Evolutionary conservation across 768 basidiomycete genomes (phyloP).

Genomic region (Pleurotus sapidus): DNA sequence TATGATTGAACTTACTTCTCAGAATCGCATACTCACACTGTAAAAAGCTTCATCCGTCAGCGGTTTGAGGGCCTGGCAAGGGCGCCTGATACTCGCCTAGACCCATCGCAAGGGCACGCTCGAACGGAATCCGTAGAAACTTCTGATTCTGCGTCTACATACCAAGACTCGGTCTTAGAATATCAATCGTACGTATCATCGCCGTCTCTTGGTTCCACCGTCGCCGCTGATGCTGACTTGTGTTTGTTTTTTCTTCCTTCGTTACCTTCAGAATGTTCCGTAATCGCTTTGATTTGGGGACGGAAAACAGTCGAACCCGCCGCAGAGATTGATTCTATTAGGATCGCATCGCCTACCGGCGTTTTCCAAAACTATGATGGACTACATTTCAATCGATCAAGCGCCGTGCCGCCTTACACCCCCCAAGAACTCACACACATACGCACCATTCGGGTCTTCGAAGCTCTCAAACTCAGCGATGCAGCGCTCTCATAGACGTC

Average conservation of each 20-base stretch:
- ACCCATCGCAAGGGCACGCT: slow-evolving; percentile 8
- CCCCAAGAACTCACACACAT: slow-evolving; percentile 21
- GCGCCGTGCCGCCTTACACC: slow-evolving; percentile 19
- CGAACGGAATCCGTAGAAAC: slow-evolving; percentile 8
- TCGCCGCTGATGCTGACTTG: background rate
- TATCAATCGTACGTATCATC: slow-evolving; percentile 7
- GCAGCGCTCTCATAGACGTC: background rate
- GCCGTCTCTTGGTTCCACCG: background rate
- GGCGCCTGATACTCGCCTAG: background rate
- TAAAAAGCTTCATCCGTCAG: slow-evolving; percentile 18
- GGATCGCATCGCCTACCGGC: slow-evolving; percentile 5
- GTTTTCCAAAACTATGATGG: slow-evolving; percentile 13
- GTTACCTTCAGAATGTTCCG: background rate
- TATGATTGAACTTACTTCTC: slow-evolving; percentile 13
- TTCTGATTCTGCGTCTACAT: slow-evolving; percentile 7
- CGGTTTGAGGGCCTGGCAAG: slow-evolving; percentile 18
- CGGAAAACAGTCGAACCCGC: slow-evolving; percentile 4
- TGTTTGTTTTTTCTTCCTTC: background rate
- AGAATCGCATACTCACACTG: background rate
- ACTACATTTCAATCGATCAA: slow-evolving; percentile 11
- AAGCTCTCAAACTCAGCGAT: slow-evolving; percentile 19
- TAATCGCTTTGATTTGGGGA: slow-evolving; percentile 5
- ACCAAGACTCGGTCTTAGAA: slow-evolving; percentile 9
- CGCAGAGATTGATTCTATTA: slow-evolving; percentile 2
- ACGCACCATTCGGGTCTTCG: slow-evolving; percentile 23